Evolutionary conservation across 2,329 filamentous ascomycete genomes (phyloP).

Genomic region (Apiospora arundinis): DNA sequence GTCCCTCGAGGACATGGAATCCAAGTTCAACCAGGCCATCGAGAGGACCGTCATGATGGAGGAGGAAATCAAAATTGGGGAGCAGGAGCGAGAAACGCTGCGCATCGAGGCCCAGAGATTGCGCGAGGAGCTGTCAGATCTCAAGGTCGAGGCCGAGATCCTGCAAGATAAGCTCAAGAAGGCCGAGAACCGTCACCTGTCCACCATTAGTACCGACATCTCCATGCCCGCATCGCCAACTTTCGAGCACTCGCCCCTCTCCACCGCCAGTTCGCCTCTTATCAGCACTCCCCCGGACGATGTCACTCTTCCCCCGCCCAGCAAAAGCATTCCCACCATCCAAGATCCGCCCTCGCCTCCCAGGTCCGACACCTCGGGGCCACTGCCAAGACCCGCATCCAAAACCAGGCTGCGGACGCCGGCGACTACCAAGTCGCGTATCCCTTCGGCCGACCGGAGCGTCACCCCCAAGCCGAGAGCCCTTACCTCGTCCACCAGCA

Average conservation of each 20-base stretch:
- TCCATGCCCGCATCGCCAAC: constrained; percentile 71
- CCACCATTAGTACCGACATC: constrained; percentile 66
- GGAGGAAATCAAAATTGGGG: constrained; percentile 88
- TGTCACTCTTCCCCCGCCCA: constrained; percentile 2
- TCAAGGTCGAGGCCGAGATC: constrained; percentile 95
- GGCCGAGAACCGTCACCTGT: constrained; percentile 63
- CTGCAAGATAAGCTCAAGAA: constrained; percentile 92
- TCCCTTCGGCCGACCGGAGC: constrained; percentile 60
- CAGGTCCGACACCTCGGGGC: constrained; percentile 82
- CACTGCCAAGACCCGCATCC: constrained; percentile 58
- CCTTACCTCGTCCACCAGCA: constrained; percentile 44
- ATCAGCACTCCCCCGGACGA: constrained; percentile 76
- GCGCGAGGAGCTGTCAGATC: constrained; percentile 87
- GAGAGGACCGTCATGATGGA: constrained; percentile 93
- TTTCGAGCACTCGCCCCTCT: constrained; percentile 78
- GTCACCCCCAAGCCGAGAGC: constrained; percentile 59
- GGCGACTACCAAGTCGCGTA: constrained; percentile 50
- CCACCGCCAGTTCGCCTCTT: constrained; percentile 90
- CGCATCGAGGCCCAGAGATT: constrained; percentile 91
- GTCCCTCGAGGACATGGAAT: constrained; percentile 94
- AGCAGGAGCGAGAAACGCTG: constrained; percentile 87
- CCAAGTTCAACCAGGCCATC: constrained; percentile 94
- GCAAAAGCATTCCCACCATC: constrained; percentile 56
- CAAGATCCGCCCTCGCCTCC: constrained; percentile 92
- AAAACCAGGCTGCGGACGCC: constrained; percentile 48